Conservation (phyloP, 345 rosid genomes). For the Eutrema heterophyllum region DNA sequence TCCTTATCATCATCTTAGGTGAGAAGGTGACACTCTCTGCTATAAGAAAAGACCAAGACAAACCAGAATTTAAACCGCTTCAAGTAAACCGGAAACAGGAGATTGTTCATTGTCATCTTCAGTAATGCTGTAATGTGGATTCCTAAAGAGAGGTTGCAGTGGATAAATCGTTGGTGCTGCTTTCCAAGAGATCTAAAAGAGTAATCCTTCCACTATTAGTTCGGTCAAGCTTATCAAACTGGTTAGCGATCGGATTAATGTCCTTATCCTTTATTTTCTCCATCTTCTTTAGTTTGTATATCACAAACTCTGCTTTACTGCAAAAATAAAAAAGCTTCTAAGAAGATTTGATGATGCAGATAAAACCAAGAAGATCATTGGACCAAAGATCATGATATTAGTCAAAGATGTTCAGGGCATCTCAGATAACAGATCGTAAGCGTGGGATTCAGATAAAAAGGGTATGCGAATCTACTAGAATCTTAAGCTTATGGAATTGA, state of each 20-base stretch:
- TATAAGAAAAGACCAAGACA: not conserved
- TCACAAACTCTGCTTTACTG: constrained; percentile 70
- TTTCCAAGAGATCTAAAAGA: constrained; percentile 63
- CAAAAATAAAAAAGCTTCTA: not conserved
- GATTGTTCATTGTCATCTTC: not conserved
- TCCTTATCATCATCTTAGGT: not conserved
- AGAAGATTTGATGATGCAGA: not conserved
- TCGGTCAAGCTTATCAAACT: constrained; percentile 62
- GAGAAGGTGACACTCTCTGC: not conserved
- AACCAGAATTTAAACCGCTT: not conserved
- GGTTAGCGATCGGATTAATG: constrained; percentile 44
- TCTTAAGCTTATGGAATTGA: not conserved
- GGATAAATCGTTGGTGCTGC: not conserved
- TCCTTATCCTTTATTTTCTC: constrained; percentile 64
- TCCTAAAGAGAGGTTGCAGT: constrained; percentile 14
- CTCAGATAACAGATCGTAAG: not conserved
- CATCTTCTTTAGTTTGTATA: constrained; percentile 84
- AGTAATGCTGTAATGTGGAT: not conserved
- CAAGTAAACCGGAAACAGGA: not conserved
- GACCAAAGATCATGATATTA: not conserved
- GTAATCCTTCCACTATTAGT: constrained; percentile 76
- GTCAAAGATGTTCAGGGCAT: not conserved
- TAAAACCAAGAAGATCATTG: not conserved
- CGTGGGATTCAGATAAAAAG: not conserved
- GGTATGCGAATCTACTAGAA: not conserved